Base-by-base conservation (phyloP, 768 basidiomycete genomes). In the Leccinum subtestaceum region DNA sequence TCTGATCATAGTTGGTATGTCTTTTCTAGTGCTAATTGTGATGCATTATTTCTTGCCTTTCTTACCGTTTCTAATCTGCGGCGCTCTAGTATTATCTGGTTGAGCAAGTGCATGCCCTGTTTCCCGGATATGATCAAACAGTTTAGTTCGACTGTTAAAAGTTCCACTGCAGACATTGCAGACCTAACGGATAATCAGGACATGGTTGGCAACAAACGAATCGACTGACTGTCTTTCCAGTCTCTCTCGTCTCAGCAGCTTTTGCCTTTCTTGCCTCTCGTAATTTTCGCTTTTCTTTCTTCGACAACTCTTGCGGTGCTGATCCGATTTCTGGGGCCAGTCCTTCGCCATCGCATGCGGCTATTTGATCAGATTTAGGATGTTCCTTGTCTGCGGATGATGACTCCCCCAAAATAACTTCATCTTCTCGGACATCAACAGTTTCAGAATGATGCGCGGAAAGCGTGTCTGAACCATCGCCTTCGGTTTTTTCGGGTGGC, bases 281-380 rank as follows among this genome's bases (percentile, higher is more conserved):
- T 17, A 88, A 87, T 52, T 86, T 81, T 50, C 95, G 77, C 72
- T 88, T 93, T 32, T 97, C 93, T 59, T 84, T 85, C 74, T 97
- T 98, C 6, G 92, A 84, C 60, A 82, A 63, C 58, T 74, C 76
- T 21, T 52, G 68, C 40, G 65, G 50, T 38, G 52, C 56, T 49
- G 60, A 38, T 15, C 21, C 51, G 3, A 1, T 31, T 31, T 58
- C 59, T 4, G 48, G 60, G 45, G 43, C 45, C 7, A 7, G 19
- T 13, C 11, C 46, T 47, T 48, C 56, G 2, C 62, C 56, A 11
- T 60, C 52, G 11, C 32, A 8, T 45, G 23, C 23, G 11, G 40
- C 25, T 32, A 53, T 53, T 45, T 63, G 63, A 25, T 4, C 52
- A 29, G 53, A 48, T 55, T 52, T 55, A 19, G 43, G 36, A 34